Evolutionary conservation across 2,329 filamentous ascomycete species (phyloP), one percentile per base, ranked within the genome.

Genomic region (Amesomyces nigricolor): DNA sequence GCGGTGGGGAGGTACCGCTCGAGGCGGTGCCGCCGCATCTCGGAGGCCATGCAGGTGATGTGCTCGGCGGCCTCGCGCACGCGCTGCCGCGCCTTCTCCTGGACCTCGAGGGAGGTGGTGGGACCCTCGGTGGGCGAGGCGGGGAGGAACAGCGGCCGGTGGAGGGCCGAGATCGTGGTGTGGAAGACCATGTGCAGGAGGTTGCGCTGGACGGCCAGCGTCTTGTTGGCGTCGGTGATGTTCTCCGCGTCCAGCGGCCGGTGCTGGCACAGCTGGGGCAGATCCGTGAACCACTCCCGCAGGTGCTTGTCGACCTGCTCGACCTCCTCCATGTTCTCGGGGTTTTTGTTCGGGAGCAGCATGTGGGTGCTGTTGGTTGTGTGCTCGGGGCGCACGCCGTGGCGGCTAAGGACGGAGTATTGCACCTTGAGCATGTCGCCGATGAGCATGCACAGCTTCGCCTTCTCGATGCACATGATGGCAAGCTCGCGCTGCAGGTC

Each of bases 131-230:
- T 68, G 1, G 86, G 83, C 11, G 83, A 83, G 0, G 86, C 86
- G 0, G 91, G 90, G 40, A 96, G 79, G 57, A 96, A 92, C 62
- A 95, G 91, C 2, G 92, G 92, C 30, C 92, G 85, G 70, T 96
- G 91, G 16, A 97, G 78, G 3, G 92, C 92, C 51, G 90, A 96
- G 16, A 95, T 80, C 0, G 91, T 95, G 2, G 92, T 95, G 70
- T 91, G 88, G 71, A 95, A 96, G 2, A 96, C 85, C 87, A 96
- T 95, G 70, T 95, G 90, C 37, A 97, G 75, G 17, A 96, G 77
- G n/a, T 88, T 89, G 47, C 89, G 82, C 68, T 96, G 90, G 2
- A 96, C 76, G 0, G 78, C 78, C 49, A 83, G 65, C 7, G 81
- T 82, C 4, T 82, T 77, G 39, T 78, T 77, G 35, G 84, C 85